Evolutionary conservation across 108 stramenopile species (phyloP), one percentile per base, ranked within the genome.

Genomic region (Mediolabrus comicus): DNA sequence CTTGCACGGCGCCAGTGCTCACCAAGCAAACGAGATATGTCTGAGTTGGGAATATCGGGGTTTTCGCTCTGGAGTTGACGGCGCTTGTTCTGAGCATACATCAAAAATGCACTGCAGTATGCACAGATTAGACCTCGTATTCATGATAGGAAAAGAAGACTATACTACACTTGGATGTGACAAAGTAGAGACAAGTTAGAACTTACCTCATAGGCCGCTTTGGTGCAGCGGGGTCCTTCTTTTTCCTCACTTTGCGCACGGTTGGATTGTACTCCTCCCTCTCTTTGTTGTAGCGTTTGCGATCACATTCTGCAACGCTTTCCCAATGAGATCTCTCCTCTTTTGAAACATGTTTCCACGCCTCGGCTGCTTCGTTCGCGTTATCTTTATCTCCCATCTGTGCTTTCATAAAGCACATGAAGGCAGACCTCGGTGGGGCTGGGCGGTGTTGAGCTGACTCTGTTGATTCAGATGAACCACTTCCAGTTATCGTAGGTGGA

Each of bases 141-240:
- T n/a, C n/a, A n/a, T n/a, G n/a, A n/a, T n/a, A n/a, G n/a, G n/a
- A n/a, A n/a, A n/a, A n/a, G n/a, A n/a, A n/a, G n/a, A n/a, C n/a
- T n/a, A n/a, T n/a, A n/a, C n/a, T n/a, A n/a, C n/a, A n/a, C n/a
- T n/a, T n/a, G n/a, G n/a, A n/a, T n/a, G n/a, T n/a, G n/a, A n/a
- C n/a, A n/a, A n/a, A n/a, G n/a, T n/a, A n/a, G n/a, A n/a, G n/a
- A n/a, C n/a, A n/a, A n/a, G n/a, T n/a, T n/a, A n/a, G n/a, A n/a
- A n/a, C n/a, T n/a, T n/a, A n/a, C n/a, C n/a, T 59, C 79, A 80
- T 80, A 4, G 79, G 79, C 1, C 79, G 53, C 25, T 69, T 69
- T 22, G 75, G 75, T 12, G 79, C 79, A 22, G 62, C 36, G 0
- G 79, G 74, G 41, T 80, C 36, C 33, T 80, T 80, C 63, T 80